Evolutionary conservation across 805 yeast species (phyloP).

Genomic region (Aciculoconidium aculeatum): DNA sequence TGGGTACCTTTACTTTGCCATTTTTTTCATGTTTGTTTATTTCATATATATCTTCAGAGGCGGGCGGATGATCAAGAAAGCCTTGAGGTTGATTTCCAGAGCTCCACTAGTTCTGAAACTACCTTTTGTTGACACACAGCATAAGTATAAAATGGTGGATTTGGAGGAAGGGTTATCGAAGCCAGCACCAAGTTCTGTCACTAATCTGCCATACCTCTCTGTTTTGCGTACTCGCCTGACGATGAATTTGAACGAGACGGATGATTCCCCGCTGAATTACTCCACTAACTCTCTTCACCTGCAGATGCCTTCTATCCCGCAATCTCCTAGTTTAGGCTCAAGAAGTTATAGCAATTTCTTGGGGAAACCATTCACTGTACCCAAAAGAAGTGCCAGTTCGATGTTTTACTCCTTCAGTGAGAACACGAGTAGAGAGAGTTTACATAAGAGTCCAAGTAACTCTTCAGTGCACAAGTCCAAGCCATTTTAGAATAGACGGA

Average conservation of each 20-base stretch:
- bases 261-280: constrained; percentile 3
- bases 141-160: constrained; percentile 4
- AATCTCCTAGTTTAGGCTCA: constrained; percentile 6
- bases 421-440: constrained; percentile 20
- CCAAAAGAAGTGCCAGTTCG: constrained; percentile 16
- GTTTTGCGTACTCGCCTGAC: constrained; percentile 34
- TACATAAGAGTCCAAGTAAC: constrained; percentile 12
- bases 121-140: constrained; percentile 1
- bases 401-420: constrained; percentile 7
- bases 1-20: not conserved
- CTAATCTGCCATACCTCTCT: constrained; percentile 10
- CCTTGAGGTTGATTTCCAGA: not conserved
- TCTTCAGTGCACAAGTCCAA: constrained; percentile 1
- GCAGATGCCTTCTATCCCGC: too few relatives aligned
- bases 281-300: too few relatives aligned
- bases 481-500: too few relatives aligned
- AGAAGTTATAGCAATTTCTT: constrained; percentile 21
- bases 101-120: constrained; percentile 2
- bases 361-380: constrained; percentile 32
- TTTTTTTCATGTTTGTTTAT: constrained; percentile 13
- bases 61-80: constrained; percentile 2
- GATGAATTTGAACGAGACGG: constrained; percentile 20
- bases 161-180: constrained; percentile 32
- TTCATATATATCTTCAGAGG: not conserved
- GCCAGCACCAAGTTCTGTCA: constrained; percentile 10